Evolutionary conservation across 73 alveolate genomes (phyloP).

Genomic region (Symbiodinium pilosum): DNA sequence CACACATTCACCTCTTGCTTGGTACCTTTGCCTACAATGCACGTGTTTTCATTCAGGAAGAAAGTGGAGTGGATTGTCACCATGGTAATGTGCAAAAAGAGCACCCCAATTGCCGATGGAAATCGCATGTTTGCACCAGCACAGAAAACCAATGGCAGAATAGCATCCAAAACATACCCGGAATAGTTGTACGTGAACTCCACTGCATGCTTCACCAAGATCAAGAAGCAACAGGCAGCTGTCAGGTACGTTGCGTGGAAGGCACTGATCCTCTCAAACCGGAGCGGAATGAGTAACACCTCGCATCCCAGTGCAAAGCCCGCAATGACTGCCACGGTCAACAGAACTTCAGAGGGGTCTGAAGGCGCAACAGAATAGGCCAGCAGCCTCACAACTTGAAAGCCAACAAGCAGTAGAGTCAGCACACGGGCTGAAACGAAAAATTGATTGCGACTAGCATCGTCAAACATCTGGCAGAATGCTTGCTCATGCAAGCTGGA

Average conservation of each 20-base stretch:
- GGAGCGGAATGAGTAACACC: slow-evolving; percentile 39
- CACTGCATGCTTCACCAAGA: slow-evolving; percentile 23
- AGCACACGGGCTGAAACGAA: slow-evolving; percentile 26
- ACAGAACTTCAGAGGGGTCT: neutral
- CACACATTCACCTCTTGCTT: neutral
- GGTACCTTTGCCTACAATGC: neutral
- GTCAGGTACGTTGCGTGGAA: slow-evolving; percentile 59
- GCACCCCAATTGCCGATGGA: slow-evolving; percentile 21
- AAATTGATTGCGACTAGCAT: slow-evolving; percentile 66
- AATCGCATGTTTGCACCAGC: slow-evolving; percentile 72
- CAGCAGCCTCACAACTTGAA: slow-evolving; percentile 8
- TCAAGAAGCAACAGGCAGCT: slow-evolving; percentile 18
- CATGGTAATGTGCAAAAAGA: slow-evolving; percentile 18
- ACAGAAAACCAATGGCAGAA: slow-evolving; percentile 29
- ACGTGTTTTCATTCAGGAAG: neutral
- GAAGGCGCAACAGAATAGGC: neutral
- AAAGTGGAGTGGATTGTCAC: neutral
- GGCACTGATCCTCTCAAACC: slow-evolving; percentile 31
- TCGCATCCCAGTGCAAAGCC: slow-evolving; percentile 7
- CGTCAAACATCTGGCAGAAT: slow-evolving; percentile 51
- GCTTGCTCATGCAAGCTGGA: slow-evolving; percentile 63
- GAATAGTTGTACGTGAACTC: neutral
- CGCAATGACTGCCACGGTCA: neutral
- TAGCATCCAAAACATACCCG: slow-evolving; percentile 26
- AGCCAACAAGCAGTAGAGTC: slow-evolving; percentile 21